These are phyloP conservation scores for Cladosporium oxysporum DNA, from an alignment of 2,329 filamentous ascomycete genomes.

Conservation along the genomic window DNA sequence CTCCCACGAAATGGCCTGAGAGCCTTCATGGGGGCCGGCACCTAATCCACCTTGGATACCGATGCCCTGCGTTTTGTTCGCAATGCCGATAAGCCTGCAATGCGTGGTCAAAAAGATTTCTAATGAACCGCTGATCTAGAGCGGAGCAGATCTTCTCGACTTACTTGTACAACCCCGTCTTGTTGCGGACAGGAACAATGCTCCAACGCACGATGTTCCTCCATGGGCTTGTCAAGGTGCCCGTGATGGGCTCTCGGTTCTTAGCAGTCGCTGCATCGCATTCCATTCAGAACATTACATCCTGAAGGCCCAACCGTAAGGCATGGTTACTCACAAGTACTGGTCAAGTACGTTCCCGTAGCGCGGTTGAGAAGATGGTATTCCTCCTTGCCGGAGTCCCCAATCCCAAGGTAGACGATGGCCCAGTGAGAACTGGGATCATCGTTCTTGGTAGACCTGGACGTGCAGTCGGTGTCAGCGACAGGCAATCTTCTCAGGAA, in stretches of 20 bases:
- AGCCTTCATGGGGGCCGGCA: neutral
- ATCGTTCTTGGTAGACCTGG: neutral
- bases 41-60: neutral
- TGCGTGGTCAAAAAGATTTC: no score
- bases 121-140: no score
- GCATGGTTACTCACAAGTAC: neutral
- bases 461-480: neutral
- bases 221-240: neutral
- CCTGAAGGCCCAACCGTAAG: neutral
- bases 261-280: neutral
- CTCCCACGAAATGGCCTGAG: neutral
- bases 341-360: neutral
- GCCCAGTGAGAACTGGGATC: neutral
- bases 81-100: neutral
- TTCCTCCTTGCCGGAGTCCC: neutral
- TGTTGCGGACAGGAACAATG: neutral
- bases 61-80: neutral
- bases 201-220: neutral
- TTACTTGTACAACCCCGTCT: neutral
- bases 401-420: slow-evolving; percentile 1
- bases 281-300: neutral
- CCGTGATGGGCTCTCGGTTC: neutral
- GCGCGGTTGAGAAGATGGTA: neutral
- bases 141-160: neutral
- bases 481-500: no score